Conservation (phyloP, 2,329 filamentous ascomycete genomes). For the Xylariomycetidae sp. region DNA sequence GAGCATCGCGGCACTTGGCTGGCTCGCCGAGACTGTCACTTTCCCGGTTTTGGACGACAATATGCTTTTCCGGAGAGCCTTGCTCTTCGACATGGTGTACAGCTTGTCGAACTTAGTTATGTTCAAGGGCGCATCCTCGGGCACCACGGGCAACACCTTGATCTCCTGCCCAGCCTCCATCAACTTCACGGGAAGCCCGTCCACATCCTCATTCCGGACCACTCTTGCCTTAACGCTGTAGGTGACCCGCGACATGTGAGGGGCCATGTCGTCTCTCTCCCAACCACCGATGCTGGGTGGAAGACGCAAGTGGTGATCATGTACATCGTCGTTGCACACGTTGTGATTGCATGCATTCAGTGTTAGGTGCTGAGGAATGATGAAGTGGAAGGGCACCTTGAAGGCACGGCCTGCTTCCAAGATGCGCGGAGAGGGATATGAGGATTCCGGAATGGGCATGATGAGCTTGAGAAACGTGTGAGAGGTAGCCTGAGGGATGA, state of each 20-base stretch:
- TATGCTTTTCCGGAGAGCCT: conserved; percentile 49
- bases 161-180: conserved; percentile 40
- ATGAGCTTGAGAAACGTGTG: conserved; percentile 41
- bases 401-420: conserved; percentile 46
- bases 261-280: conserved; percentile 51
- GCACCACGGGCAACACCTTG: conserved; percentile 46
- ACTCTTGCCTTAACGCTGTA: conserved; percentile 48
- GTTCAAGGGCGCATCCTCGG: conserved; percentile 48
- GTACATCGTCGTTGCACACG: conserved; percentile 38
- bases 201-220: conserved; percentile 26
- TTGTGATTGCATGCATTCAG: conserved; percentile 51
- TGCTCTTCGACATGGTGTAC: conserved; percentile 47
- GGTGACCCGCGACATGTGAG: conserved; percentile 49
- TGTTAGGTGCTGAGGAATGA: conserved; percentile 40
- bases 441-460: conserved; percentile 36
- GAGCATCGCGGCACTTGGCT: conserved; percentile 46
- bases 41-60: conserved; percentile 47
- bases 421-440: conserved; percentile 42
- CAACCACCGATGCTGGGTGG: conserved; percentile 50
- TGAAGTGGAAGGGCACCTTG: conserved; percentile 53
- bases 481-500: conserved; percentile 41
- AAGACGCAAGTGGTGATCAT: conserved; percentile 47
- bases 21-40: conserved; percentile 39
- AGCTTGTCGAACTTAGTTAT: conserved; percentile 42
- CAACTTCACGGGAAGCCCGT: conserved; percentile 23